Evolutionary conservation across 2,329 filamentous ascomycete species (phyloP), one percentile per base, ranked within the genome.

Genomic region (Neofusicoccum kwambonambiense): DNA sequence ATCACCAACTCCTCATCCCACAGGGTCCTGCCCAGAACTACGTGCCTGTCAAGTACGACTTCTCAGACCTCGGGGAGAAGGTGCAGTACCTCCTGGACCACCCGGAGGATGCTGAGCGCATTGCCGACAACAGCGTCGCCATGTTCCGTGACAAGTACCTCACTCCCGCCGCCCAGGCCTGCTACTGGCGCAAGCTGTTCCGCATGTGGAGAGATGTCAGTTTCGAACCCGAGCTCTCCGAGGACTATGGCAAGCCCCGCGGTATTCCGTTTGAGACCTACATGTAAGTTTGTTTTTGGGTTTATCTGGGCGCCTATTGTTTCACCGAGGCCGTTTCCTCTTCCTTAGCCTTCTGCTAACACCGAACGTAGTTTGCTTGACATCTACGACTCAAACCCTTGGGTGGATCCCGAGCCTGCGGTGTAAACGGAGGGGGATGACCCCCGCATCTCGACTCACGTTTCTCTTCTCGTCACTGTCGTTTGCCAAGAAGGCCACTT

Each of bases 161-260:
- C 35, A 85, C 83, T 1, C 82, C 83, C 1, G 82, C 83, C 3
- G 83, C 84, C 1, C 82, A 86, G 71, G 79, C 80, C 2, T 86
- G 83, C 67, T 86, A 86, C 67, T 86, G 84, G 84, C 77, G 84
- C 11, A 76, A 79, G 51, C 69, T 84, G 65, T 74, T 84, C 34
- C 69, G 73, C 31, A 70, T 67, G 2, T 79, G 77, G 75, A 70
- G 67, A 37, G 67, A 67, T 12, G 78, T 78, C 44, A 79, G 78
- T 44, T 71, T 70, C 45, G 65, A 65, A 44, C 70, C 69, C 11
- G 60, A 69, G 37, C 63, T 67, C 2, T 70, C 51, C 13, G 52
- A 58, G 11, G 62, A 49, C 15, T 58, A 58, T 12, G 62, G 62
- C 7, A 56, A 64, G 19, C 62, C 62, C 3, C 62, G 62, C 34